phyloP scores from a whole-genome alignment of 2,329 filamentous ascomycete genomes.

The Aspergillus neotritici region DNA sequence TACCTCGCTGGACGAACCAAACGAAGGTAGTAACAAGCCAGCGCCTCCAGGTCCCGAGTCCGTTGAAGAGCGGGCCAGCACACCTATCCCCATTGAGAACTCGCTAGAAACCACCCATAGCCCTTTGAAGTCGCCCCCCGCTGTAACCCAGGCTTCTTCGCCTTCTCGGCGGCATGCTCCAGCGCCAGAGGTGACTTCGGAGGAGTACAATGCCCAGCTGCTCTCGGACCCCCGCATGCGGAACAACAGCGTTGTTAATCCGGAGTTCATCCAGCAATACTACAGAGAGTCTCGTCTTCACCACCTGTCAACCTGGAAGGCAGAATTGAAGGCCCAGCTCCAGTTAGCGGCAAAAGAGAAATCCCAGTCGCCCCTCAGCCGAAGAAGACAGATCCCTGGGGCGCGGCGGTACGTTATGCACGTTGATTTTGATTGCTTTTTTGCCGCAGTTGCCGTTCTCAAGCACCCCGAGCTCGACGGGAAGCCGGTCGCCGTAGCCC shows the following conservation, averaged over 20 bases:
- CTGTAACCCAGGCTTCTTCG: conserved; percentile 4
- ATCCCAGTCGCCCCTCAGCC: conserved; percentile 39
- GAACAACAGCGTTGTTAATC: conserved; percentile 86
- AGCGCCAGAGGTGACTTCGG: conserved; percentile 62
- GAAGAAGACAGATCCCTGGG: conserved; percentile 54
- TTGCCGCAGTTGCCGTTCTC: conserved; percentile 84
- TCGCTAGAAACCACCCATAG: background rate
- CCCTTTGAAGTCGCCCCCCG: background rate
- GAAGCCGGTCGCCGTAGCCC: conserved; percentile 83
- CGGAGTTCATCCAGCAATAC: conserved; percentile 87
- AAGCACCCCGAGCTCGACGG: conserved; percentile 67
- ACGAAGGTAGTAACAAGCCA: background rate
- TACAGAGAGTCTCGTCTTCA: conserved; percentile 93
- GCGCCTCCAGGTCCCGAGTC: too few species aligned
- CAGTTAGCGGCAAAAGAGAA: conserved; percentile 74
- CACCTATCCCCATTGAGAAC: too few species aligned
- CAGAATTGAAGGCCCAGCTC: conserved; percentile 82
- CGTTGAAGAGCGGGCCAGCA: too few species aligned
- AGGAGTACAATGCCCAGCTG: conserved; percentile 84
- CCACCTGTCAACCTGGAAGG: conserved; percentile 94
- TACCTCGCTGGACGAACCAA: conserved; percentile 14
- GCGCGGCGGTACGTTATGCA: conserved; percentile 80
- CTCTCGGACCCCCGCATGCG: conserved; percentile 78
- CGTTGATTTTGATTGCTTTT: conserved; percentile 98
- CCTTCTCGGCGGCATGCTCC: conserved; percentile 20